Evolutionary conservation across 106 monocot species (phyloP).

Genomic region (Apostasia ramifera): DNA sequence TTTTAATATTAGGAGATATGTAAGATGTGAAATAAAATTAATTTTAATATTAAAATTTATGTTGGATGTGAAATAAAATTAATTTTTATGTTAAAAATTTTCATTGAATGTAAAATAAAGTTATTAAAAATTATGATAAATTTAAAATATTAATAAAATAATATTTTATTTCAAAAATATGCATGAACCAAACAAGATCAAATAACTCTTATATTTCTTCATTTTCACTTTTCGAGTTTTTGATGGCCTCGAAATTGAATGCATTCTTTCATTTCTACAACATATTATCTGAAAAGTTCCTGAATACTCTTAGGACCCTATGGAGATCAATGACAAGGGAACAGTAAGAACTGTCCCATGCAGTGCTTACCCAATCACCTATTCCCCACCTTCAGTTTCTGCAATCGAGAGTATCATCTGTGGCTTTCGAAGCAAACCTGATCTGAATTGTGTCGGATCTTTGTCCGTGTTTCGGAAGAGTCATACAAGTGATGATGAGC

Average conservation of each 20-base stretch:
- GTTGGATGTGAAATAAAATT: no score
- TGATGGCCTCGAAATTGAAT: not conserved
- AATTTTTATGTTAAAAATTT: no score
- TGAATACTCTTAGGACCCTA: constrained; percentile 24
- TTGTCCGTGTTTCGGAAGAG: constrained; percentile 49
- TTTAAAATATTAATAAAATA: no score
- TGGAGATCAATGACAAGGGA: constrained; percentile 21
- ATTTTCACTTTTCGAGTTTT: not conserved
- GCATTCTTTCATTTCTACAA: no score
- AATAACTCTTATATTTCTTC: no score
- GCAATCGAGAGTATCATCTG: constrained; percentile 39
- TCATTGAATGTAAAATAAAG: no score
- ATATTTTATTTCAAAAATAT: no score
- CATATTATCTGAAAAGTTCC: not conserved
- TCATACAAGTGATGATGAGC: constrained; percentile 83
- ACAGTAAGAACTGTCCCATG: constrained; percentile 44
- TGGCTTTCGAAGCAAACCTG: constrained; percentile 15
- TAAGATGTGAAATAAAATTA: no score
- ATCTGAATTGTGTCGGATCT: constrained; percentile 34
- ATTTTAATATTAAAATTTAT: no score
- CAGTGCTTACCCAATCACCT: constrained; percentile 35
- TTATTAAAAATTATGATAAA: no score
- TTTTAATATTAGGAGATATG: no score
- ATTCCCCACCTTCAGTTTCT: constrained; percentile 46
- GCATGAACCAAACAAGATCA: no score